Conservation (phyloP, 2,329 filamentous ascomycete species). For the Cladobotryum mycophilum region DNA sequence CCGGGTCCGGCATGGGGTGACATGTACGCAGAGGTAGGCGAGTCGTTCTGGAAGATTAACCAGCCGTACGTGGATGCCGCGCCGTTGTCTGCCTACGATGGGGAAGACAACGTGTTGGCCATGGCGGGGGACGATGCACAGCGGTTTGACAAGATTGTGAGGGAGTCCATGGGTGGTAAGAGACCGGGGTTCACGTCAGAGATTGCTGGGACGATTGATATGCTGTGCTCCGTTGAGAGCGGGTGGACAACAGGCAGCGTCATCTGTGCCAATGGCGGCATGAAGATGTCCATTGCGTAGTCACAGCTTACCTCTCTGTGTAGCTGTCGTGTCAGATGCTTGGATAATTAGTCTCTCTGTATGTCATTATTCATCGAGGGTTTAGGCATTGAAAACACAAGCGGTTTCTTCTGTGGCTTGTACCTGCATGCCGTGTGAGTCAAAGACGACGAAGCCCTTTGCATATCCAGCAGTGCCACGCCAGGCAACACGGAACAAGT, state of each 20-base stretch:
- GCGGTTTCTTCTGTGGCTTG: too few relatives aligned
- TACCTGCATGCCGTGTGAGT: too few relatives aligned
- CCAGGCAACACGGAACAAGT: too few relatives aligned
- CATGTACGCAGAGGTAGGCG: slow-evolving; percentile 40
- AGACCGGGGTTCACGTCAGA: slow-evolving; percentile 39
- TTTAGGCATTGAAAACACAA: too few relatives aligned
- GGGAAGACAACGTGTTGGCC: slow-evolving; percentile 25
- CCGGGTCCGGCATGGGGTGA: slow-evolving; percentile 49
- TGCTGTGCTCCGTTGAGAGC: slow-evolving; percentile 61
- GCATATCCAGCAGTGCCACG: too few relatives aligned
- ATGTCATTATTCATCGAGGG: too few relatives aligned
- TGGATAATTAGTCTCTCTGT: too few relatives aligned
- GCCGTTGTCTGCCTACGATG: slow-evolving; percentile 28
- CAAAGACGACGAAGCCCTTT: too few relatives aligned
- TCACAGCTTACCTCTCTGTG: too few relatives aligned
- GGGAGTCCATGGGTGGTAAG: slow-evolving; percentile 27
- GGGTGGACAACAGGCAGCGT: slow-evolving; percentile 66
- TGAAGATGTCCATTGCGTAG: slow-evolving; percentile 33
- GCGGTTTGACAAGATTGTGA: slow-evolving; percentile 28
- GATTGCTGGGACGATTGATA: slow-evolving; percentile 63
- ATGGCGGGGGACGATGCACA: slow-evolving; percentile 25
- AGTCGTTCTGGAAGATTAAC: slow-evolving; percentile 31
- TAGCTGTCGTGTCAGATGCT: too few relatives aligned
- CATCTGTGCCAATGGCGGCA: slow-evolving; percentile 61
- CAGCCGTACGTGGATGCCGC: slow-evolving; percentile 32